A percentile compares a stretch with the other conserved stretches of the same genome.
Conservation (phyloP, 2,329 filamentous ascomycete species). For the Metarhizium robertsii region DNA sequence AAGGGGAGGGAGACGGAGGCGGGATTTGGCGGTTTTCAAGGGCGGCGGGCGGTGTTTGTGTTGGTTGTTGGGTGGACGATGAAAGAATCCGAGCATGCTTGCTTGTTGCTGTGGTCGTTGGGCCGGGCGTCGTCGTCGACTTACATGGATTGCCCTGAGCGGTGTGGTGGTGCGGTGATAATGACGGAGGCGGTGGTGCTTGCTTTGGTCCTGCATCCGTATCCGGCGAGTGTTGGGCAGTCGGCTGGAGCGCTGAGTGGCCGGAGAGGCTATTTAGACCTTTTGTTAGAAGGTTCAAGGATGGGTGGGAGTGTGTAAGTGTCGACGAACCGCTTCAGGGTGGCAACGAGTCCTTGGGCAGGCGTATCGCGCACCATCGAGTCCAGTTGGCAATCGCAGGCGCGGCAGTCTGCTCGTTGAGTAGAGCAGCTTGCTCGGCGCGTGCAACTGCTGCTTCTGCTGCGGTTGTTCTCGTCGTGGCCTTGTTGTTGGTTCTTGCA, state of each 20-base stretch:
- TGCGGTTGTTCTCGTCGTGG: neutral
- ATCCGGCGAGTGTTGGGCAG: neutral
- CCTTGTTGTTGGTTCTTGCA: neutral
- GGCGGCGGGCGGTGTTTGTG: neutral
- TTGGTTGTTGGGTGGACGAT: neutral
- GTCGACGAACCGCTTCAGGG: neutral
- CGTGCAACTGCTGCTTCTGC: neutral
- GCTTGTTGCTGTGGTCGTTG: neutral
- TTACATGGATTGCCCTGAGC: neutral
- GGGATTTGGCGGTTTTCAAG: neutral
- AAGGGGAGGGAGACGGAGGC: neutral
- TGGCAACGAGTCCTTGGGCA: neutral
- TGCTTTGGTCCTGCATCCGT: too few species aligned
- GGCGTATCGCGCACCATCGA: neutral
- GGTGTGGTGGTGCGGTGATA: neutral
- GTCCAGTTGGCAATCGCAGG: neutral
- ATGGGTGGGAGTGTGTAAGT: neutral
- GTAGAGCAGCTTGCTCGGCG: neutral
- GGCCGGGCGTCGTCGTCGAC: neutral
- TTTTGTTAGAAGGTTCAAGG: neutral
- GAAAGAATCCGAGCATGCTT: neutral
- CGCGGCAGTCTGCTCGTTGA: neutral
- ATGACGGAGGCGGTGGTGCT: neutral
- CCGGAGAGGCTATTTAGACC: neutral
- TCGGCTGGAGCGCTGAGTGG: neutral